These are phyloP conservation scores for Alnus rubra DNA, from an alignment of 306 rosid species.

Conservation along the genomic window DNA sequence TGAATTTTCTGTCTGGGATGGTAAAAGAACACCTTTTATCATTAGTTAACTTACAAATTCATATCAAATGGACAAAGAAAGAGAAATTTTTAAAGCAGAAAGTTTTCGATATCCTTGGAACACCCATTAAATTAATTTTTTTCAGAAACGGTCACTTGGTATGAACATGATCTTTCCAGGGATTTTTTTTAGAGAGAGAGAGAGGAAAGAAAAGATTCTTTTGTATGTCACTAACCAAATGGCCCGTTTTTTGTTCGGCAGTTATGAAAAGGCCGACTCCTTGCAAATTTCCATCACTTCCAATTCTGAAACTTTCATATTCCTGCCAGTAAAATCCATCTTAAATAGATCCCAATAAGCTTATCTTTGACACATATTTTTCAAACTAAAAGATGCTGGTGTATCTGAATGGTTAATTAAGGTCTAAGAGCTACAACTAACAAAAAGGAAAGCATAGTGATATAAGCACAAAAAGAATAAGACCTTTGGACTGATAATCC, in stretches of 20 bases:
- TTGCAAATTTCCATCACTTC: conserved; percentile 86
- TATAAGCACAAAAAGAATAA: conserved; percentile 4
- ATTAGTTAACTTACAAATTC: neutral
- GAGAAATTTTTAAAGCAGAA: neutral
- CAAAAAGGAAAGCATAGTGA: conserved; percentile 8
- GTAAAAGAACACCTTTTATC: neutral
- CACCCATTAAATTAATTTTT: conserved; percentile 10
- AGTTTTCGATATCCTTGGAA: conserved; percentile 16
- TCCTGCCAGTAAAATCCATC: conserved; percentile 55
- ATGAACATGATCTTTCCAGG: neutral
- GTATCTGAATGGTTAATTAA: neutral
- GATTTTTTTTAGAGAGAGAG: too few species aligned
- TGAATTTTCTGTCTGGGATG: neutral
- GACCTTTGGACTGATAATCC: conserved; percentile 95
- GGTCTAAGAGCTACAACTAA: conserved; percentile 13
- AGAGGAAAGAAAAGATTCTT: neutral
- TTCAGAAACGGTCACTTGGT: neutral
- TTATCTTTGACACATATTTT: conserved; percentile 2
- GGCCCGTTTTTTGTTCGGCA: conserved; percentile 81
- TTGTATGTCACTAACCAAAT: conserved; percentile 61
- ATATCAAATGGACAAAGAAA: neutral
- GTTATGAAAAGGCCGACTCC: conserved; percentile 94
- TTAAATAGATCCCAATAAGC: conserved; percentile 17
- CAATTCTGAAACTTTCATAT: conserved; percentile 86
- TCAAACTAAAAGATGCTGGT: conserved; percentile 1